Percentiles rank a stretch among this genome's conserved stretches.
Conservation (phyloP, 2,329 filamentous ascomycete genomes). For the Apiospora arundinis region DNA sequence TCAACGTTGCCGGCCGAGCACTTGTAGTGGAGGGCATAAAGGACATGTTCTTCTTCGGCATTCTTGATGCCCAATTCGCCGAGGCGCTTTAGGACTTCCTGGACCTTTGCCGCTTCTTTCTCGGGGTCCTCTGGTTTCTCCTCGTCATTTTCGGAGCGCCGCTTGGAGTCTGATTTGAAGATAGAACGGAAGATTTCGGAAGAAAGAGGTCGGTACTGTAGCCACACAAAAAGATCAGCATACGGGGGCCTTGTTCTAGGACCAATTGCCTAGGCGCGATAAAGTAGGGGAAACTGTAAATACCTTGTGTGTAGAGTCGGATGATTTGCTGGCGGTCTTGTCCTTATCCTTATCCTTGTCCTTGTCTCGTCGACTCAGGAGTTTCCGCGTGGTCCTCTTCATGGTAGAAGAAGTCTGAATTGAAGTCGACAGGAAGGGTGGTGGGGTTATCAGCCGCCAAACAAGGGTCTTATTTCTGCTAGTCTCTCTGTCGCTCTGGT, state of each 20-base stretch:
- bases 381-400: constrained; percentile 62
- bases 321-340: constrained; percentile 50
- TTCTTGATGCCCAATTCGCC: constrained; percentile 51
- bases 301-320: constrained; percentile 61
- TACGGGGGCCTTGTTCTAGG: constrained; percentile 1
- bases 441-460: constrained; percentile 16
- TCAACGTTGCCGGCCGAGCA: constrained; percentile 74
- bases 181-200: constrained; percentile 66
- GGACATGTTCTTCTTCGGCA: constrained; percentile 63
- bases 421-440: constrained; percentile 18
- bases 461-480: constrained; percentile 15
- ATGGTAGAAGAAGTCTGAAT: constrained; percentile 44
- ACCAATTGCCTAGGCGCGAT: background rate
- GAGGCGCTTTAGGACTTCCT: constrained; percentile 41
- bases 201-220: constrained; percentile 58
- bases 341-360: constrained; percentile 35
- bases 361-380: constrained; percentile 75
- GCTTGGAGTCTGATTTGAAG: constrained; percentile 67
- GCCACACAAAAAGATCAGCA: constrained; percentile 8
- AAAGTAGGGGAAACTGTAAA: constrained; percentile 29
- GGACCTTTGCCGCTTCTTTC: constrained; percentile 48
- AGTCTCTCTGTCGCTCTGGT: constrained; percentile 4
- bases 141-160: constrained; percentile 48
- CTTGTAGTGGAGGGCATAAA: constrained; percentile 62
- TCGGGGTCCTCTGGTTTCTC: constrained; percentile 55